phyloP scores from a whole-genome alignment of 352 stramenopile genomes.

The Phytophthora cryptogea region DNA sequence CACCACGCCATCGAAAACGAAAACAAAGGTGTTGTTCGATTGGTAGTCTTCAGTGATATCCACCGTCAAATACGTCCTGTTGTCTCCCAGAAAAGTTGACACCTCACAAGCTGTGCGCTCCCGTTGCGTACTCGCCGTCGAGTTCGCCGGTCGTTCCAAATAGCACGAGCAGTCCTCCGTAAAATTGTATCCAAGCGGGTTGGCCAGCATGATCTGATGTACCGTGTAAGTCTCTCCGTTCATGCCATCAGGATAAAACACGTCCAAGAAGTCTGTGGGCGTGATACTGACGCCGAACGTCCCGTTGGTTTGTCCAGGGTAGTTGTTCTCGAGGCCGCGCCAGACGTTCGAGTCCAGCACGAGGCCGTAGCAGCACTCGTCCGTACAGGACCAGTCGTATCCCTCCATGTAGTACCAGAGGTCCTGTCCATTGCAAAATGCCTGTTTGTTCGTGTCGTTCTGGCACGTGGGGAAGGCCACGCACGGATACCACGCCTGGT shows the following conservation, averaged over 20 bases:
- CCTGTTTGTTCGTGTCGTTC: conserved; percentile 63
- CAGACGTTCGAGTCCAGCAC: conserved; percentile 81
- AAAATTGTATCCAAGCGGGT: conserved; percentile 70
- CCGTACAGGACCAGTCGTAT: conserved; percentile 64
- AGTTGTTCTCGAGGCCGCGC: conserved; percentile 52
- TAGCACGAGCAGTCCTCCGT: conserved; percentile 45
- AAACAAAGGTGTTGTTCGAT: conserved; percentile 62
- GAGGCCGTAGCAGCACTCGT: conserved; percentile 71
- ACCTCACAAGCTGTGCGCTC: conserved; percentile 49
- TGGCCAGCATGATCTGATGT: conserved; percentile 78
- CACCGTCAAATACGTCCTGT: conserved; percentile 68
- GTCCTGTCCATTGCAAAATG: conserved; percentile 58
- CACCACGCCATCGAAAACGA: conserved; percentile 68
- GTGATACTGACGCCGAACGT: conserved; percentile 80
- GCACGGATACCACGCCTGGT: conserved; percentile 83
- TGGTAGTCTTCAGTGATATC: conserved; percentile 57
- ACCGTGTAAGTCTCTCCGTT: conserved; percentile 56
- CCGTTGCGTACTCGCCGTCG: conserved; percentile 15
- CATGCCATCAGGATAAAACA: conserved; percentile 62
- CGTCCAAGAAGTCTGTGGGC: conserved; percentile 64
- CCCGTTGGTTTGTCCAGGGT: conserved; percentile 72
- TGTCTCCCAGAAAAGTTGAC: conserved; percentile 46
- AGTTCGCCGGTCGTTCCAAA: conserved; percentile 35
- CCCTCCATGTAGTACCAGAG: conserved; percentile 62
- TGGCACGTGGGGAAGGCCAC: conserved; percentile 78